Evolutionary conservation across 2,329 filamentous ascomycete species (phyloP), one percentile per base, ranked within the genome.

Genomic region (Amauroascus niger): DNA sequence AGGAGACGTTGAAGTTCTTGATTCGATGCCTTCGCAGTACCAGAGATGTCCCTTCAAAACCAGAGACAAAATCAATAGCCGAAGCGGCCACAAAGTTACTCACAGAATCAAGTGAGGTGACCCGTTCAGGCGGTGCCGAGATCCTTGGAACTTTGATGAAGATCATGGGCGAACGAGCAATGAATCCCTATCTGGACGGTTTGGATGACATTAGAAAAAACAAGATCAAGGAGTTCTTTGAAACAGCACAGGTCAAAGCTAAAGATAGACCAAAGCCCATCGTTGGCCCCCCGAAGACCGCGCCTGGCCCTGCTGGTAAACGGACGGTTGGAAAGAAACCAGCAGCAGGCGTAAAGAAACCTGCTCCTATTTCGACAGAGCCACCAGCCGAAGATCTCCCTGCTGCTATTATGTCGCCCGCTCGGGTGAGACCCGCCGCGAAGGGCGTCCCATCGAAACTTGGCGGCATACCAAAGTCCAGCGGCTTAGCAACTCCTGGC

Each of bases 91-190:
- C 91, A 64, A 97, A 95, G 69, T 75, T 97, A 6, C 76, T 98
- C 14, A 84, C 90, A 0, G 93, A 98, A 67, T 91, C 88, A 0
- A 90, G 84, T 61, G 90, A 94, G 62, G 84, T 79, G 2, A 81
- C 95, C 55, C 82, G 93, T 70, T 85, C 91, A 47, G 89, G 88
- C 28, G 93, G 90, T 67, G 90, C 90, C 13, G 93, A 98, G 69
- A 83, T 93, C 32, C 75, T 98, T 2, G 93, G 94, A 59, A 95
- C 90, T 0, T 71, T 98, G 48, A 97, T 96, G 93, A 98, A 97
- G 74, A 97, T 98, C 53, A 87, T 97, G 74, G 91, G 93, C 40
- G 94, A 98, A 69, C 82, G 93, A 54, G 87, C 87, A 50, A 98
- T 98, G 93, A 88, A 86, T 41, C 86, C 88, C 7, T 87, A 95